phyloP scores from a whole-genome alignment of 1,284 basidiomycete genomes.

The Marasmius fiardii region DNA sequence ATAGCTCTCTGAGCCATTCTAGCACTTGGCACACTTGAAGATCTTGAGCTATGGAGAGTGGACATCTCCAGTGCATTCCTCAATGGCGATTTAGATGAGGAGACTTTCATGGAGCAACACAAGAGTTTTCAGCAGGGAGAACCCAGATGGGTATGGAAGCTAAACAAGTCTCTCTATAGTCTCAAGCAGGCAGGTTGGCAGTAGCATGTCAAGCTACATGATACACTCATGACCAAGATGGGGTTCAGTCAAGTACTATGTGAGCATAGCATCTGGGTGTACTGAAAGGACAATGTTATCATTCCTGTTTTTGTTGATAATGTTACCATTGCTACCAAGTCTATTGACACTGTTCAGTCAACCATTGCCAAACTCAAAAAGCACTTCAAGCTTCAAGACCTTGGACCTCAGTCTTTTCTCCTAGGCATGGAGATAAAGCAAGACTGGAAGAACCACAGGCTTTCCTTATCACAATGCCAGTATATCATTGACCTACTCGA shows the following conservation, averaged over 20 bases:
- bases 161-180: constrained; percentile 20
- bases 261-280: too few species aligned
- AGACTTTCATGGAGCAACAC: constrained; percentile 18
- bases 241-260: constrained; percentile 20
- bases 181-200: constrained; percentile 25
- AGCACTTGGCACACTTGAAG: too few species aligned
- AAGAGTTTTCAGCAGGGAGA: constrained; percentile 17
- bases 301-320: constrained; percentile 21
- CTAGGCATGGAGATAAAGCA: too few species aligned
- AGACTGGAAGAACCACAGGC: too few species aligned
- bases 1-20: too few species aligned
- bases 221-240: constrained; percentile 12
- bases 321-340: constrained; percentile 19
- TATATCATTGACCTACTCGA: too few species aligned
- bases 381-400: constrained; percentile 23
- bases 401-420: constrained; percentile 21
- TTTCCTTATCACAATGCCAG: too few species aligned
- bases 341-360: constrained; percentile 4
- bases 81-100: constrained; percentile 21
- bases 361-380: constrained; percentile 14
- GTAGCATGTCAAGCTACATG: constrained; percentile 23
- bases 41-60: too few species aligned
- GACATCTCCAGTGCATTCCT: constrained; percentile 28
- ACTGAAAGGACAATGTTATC: constrained; percentile 13
- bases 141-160: constrained; percentile 2